phyloP scores from a whole-genome alignment of 768 basidiomycete species.

The Sistotremastrum suecicum region DNA sequence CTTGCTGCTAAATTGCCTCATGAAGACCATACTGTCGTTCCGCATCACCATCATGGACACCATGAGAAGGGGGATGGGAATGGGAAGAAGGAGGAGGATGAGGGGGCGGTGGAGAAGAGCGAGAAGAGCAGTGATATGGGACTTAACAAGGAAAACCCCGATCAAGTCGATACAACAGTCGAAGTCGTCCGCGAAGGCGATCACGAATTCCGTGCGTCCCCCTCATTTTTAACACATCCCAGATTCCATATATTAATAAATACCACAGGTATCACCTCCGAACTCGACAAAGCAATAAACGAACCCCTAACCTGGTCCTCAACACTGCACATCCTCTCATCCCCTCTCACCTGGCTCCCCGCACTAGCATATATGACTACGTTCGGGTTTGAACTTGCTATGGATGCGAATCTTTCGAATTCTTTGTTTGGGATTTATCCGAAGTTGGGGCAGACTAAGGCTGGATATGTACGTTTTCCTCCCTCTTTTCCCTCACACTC shows the following conservation, averaged over 20 bases:
- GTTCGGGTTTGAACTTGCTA: constrained; percentile 43
- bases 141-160: too few relatives aligned
- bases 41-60: constrained; percentile 11
- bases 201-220: too few relatives aligned
- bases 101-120: constrained; percentile 5
- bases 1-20: constrained; percentile 16
- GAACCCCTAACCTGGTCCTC: constrained; percentile 24
- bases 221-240: background rate
- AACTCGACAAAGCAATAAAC: constrained; percentile 31
- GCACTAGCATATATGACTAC: constrained; percentile 37
- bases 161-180: too few relatives aligned
- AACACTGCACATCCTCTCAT: constrained; percentile 20
- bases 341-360: constrained; percentile 41
- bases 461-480: constrained; percentile 36
- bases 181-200: too few relatives aligned
- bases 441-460: constrained; percentile 33
- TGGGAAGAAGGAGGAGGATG: constrained; percentile 17
- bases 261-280: constrained; percentile 14
- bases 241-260: background rate
- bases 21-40: constrained; percentile 2
- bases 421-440: constrained; percentile 27
- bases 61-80: constrained; percentile 12
- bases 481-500: too few relatives aligned
- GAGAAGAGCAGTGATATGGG: too few relatives aligned
- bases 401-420: constrained; percentile 39